These are phyloP conservation scores for Coemansia sp. DNA, from an alignment of 192 early-diverging fungal species.

Conservation along the genomic window DNA sequence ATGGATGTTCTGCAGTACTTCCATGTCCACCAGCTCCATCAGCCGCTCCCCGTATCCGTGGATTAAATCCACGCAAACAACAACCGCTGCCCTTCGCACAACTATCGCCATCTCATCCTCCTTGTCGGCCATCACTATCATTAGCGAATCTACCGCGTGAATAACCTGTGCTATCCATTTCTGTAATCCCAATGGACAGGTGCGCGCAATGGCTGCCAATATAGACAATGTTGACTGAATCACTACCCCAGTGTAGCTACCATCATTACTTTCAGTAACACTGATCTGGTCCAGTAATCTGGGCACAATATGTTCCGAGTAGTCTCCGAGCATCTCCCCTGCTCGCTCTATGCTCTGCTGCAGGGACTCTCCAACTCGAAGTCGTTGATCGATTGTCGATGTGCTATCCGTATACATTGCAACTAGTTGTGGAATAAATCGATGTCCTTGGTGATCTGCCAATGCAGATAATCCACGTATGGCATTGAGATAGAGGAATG, in stretches of 20 bases:
- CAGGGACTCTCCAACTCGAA: slow-evolving; percentile 86
- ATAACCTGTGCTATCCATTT: slow-evolving; percentile 66
- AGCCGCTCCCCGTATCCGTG: slow-evolving; percentile 63
- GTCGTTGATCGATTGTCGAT: slow-evolving; percentile 59
- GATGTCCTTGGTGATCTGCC: slow-evolving; percentile 74
- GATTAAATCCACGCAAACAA: slow-evolving; percentile 67
- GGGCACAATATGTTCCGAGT: slow-evolving; percentile 44
- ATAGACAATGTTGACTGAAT: slow-evolving; percentile 68
- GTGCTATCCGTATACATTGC: slow-evolving; percentile 60
- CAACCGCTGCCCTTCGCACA: slow-evolving; percentile 69
- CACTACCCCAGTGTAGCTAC: not conserved
- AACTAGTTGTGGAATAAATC: slow-evolving; percentile 67
- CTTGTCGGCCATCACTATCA: slow-evolving; percentile 40
- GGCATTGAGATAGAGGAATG: slow-evolving; percentile 92
- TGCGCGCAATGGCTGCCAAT: slow-evolving; percentile 67
- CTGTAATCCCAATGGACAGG: slow-evolving; percentile 66
- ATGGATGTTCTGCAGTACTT: slow-evolving; percentile 59
- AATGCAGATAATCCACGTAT: slow-evolving; percentile 81
- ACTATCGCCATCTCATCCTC: slow-evolving; percentile 30
- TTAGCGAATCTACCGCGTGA: slow-evolving; percentile 65
- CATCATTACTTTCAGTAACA: slow-evolving; percentile 26
- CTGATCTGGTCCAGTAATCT: slow-evolving; percentile 36
- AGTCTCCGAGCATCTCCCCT: slow-evolving; percentile 79
- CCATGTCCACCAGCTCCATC: slow-evolving; percentile 57
- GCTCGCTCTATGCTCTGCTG: slow-evolving; percentile 80